Conservation (phyloP, 148 eudicot species). For the Rhododendron ferrugineum region DNA sequence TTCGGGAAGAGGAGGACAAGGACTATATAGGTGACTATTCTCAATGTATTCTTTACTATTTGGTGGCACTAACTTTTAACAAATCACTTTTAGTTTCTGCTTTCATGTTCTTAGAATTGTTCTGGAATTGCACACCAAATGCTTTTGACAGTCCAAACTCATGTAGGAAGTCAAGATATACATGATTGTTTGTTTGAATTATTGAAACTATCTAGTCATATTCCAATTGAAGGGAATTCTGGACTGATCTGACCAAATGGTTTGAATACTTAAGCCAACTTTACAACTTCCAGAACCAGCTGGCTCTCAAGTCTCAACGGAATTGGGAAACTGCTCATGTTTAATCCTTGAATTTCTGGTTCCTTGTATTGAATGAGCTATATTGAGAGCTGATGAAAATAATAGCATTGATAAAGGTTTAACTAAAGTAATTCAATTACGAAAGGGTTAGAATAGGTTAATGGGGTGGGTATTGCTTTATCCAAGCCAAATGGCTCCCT, state of each 20-base stretch:
- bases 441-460: background rate
- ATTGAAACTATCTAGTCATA: background rate
- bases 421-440: background rate
- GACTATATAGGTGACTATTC: constrained; percentile 14
- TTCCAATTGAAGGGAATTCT: background rate
- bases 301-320: background rate
- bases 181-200: background rate
- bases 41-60: background rate
- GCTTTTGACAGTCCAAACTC: background rate
- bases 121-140: background rate
- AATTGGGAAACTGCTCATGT: background rate
- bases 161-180: background rate
- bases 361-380: background rate
- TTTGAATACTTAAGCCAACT: background rate
- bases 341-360: background rate
- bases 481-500: background rate
- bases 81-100: background rate
- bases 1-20: background rate
- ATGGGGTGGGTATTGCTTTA: no score
- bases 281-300: background rate
- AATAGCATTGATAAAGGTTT: background rate
- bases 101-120: background rate
- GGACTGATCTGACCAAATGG: background rate
- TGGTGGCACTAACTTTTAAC: background rate
- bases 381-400: background rate